These are phyloP conservation scores for Zarea fungicola DNA, from an alignment of 2,329 filamentous ascomycete genomes.

Conservation along the genomic window DNA sequence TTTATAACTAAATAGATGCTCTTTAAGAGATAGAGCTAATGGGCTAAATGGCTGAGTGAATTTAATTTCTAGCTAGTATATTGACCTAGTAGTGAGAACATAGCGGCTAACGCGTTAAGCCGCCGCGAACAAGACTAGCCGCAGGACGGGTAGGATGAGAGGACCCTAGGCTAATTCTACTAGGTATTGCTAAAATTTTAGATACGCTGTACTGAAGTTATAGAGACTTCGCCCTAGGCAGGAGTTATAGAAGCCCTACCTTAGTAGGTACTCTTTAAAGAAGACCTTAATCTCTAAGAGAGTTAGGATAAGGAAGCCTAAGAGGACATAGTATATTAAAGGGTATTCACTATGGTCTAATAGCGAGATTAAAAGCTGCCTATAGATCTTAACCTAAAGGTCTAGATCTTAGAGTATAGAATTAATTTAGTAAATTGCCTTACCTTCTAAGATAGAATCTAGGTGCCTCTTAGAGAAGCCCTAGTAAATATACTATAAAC, in stretches of 20 bases:
- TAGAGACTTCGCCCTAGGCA: background rate
- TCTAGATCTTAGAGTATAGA: background rate
- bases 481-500: background rate
- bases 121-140: background rate
- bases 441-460: too few species aligned
- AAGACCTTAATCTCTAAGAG: background rate
- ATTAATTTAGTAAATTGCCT: too few species aligned
- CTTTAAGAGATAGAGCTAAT: background rate
- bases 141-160: background rate
- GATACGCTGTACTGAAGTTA: background rate
- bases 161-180: background rate
- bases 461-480: too few species aligned
- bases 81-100: background rate
- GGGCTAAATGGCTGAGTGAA: background rate
- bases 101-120: too few species aligned
- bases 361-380: background rate
- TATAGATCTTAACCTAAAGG: background rate
- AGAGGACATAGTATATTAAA: background rate
- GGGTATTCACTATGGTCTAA: background rate
- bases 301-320: background rate
- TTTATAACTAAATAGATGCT: slow-evolving; percentile 1
- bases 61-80: background rate
- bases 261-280: background rate
- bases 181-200: background rate
- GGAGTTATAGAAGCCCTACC: background rate